These are phyloP conservation scores for Aureobasidium sp. DNA, from an alignment of 2,329 filamentous ascomycete species.

Conservation along the genomic window DNA sequence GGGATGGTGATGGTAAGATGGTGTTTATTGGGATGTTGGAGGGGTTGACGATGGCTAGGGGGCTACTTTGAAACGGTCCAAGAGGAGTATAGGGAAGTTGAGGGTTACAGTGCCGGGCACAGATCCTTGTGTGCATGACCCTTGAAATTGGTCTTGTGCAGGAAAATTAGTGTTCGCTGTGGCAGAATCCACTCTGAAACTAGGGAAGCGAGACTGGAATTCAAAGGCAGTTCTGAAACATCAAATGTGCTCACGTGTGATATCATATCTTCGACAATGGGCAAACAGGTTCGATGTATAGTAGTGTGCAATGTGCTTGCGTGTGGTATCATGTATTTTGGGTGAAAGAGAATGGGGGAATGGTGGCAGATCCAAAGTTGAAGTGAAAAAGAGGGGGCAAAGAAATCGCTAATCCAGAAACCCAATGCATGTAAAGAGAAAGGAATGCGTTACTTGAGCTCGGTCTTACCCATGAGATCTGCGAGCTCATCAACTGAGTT, in stretches of 20 bases:
- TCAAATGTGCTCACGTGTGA: neutral
- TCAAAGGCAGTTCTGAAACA: neutral
- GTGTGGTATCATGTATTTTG: constrained; percentile 5
- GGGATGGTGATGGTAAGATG: too few species aligned
- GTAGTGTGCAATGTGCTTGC: neutral
- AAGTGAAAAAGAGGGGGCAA: neutral
- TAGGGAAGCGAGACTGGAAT: too few species aligned
- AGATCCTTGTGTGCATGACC: neutral
- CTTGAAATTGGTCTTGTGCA: too few species aligned
- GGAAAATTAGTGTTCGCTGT: neutral
- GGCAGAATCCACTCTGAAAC: neutral
- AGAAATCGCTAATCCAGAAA: constrained; percentile 9
- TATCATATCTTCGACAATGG: neutral
- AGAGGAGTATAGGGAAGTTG: neutral
- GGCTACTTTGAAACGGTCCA: neutral
- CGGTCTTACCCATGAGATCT: constrained; percentile 63
- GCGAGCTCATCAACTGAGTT: constrained; percentile 75
- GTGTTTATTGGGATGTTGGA: too few species aligned
- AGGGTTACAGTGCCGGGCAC: neutral
- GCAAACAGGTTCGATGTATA: neutral
- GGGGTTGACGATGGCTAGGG: too few species aligned
- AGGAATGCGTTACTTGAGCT: constrained; percentile 24
- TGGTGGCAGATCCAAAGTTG: neutral
- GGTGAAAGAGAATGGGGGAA: neutral
- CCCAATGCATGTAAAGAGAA: constrained; percentile 1